phyloP scores from a whole-genome alignment of 2,329 filamentous ascomycete species.

The Graphilbum fragrans region DNA sequence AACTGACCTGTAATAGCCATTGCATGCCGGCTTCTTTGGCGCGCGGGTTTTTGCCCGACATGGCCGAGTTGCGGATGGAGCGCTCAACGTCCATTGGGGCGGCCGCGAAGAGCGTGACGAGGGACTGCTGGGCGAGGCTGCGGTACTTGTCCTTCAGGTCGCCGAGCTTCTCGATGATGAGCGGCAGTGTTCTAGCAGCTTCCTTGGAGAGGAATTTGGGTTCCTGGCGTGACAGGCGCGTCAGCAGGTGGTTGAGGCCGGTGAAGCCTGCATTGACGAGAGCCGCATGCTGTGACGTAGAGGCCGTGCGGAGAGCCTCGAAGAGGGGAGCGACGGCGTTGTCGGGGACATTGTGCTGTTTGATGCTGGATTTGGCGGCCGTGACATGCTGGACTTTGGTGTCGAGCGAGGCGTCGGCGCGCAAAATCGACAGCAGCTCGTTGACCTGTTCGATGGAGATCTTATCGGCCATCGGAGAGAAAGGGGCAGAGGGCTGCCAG shows the following conservation, averaged over 20 bases:
- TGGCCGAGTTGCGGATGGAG: constrained; percentile 63
- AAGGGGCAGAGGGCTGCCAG: not conserved
- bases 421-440: constrained; percentile 25
- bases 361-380: constrained; percentile 74
- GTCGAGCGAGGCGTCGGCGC: constrained; percentile 47
- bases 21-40: constrained; percentile 77
- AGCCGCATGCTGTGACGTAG: constrained; percentile 62
- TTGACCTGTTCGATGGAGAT: constrained; percentile 26
- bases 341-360: constrained; percentile 83
- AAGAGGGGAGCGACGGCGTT: constrained; percentile 60
- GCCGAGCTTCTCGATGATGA: constrained; percentile 74
- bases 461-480: constrained; percentile 20
- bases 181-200: constrained; percentile 56
- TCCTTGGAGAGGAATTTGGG: constrained; percentile 61
- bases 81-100: constrained; percentile 65
- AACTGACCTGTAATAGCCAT: constrained; percentile 65
- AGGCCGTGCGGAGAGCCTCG: constrained; percentile 66
- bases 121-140: constrained; percentile 58
- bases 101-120: constrained; percentile 65
- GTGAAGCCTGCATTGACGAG: constrained; percentile 78
- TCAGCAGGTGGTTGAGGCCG: constrained; percentile 75
- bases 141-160: constrained; percentile 82
- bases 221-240: constrained; percentile 75
- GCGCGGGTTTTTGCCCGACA: constrained; percentile 68
- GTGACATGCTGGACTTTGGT: constrained; percentile 54